Evolutionary conservation across 2,329 filamentous ascomycete species (phyloP).

Genomic region (Neonectria ditissima): DNA sequence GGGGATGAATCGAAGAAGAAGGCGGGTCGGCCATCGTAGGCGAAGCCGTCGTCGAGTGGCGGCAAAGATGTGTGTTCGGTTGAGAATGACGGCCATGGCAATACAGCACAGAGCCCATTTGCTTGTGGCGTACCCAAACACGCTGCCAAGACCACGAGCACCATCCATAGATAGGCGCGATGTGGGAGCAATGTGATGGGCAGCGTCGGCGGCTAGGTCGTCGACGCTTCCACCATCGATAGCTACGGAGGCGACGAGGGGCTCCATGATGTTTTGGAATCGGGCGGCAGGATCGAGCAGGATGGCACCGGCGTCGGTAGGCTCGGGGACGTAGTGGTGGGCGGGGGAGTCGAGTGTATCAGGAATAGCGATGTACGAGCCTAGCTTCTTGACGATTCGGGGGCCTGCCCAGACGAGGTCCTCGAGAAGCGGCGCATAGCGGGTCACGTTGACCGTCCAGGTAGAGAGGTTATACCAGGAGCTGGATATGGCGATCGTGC

Average conservation of each 20-base stretch:
- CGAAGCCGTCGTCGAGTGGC: constrained; percentile 85
- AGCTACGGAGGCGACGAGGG: constrained; percentile 28
- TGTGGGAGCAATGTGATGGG: constrained; percentile 36
- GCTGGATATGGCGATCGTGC: constrained; percentile 23
- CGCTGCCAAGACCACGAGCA: constrained; percentile 79
- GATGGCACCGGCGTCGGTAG: constrained; percentile 33
- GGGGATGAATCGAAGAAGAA: constrained; percentile 77
- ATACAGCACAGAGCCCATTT: constrained; percentile 93
- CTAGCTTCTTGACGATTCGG: constrained; percentile 75
- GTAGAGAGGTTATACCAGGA: constrained; percentile 66
- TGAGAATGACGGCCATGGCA: constrained; percentile 86
- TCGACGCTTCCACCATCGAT: constrained; percentile 27
- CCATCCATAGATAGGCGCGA: constrained; percentile 68
- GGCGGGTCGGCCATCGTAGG: constrained; percentile 77
- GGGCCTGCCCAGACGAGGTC: constrained; percentile 78
- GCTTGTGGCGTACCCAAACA: constrained; percentile 91
- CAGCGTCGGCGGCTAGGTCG: constrained; percentile 24
- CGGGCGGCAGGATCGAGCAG: constrained; percentile 41
- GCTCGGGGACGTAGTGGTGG: constrained; percentile 35
- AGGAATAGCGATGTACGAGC: constrained; percentile 70
- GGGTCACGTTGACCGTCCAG: constrained; percentile 70
- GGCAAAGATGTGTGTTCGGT: constrained; percentile 93
- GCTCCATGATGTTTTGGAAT: constrained; percentile 48
- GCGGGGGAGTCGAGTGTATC: constrained; percentile 71
- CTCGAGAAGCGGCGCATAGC: constrained; percentile 72